phyloP scores from a whole-genome alignment of 2,329 filamentous ascomycete genomes.

The Coniochaeta sp. region DNA sequence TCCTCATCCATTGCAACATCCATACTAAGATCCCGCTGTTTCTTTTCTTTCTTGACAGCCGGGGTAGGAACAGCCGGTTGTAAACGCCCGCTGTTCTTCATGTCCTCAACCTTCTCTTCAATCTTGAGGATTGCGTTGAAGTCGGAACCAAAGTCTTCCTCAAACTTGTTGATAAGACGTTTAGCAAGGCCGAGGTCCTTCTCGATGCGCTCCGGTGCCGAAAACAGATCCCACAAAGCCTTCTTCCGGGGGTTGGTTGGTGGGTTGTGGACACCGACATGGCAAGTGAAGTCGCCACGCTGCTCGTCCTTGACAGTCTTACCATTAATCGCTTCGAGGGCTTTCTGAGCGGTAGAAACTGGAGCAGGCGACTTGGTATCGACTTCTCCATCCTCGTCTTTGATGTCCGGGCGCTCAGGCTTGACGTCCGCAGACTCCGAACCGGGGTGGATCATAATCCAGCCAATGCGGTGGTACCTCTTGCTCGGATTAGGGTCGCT shows the following conservation, averaged over 20 bases:
- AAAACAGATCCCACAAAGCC: constrained; percentile 94
- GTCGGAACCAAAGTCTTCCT: constrained; percentile 70
- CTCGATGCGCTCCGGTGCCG: constrained; percentile 84
- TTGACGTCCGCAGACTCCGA: constrained; percentile 43
- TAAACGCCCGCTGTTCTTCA: constrained; percentile 68
- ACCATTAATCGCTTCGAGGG: constrained; percentile 88
- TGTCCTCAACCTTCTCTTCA: constrained; percentile 76
- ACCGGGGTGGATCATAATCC: constrained; percentile 89
- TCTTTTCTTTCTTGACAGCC: constrained; percentile 53
- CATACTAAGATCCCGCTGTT: constrained; percentile 49
- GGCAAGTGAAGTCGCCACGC: constrained; percentile 92
- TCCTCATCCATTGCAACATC: constrained; percentile 62
- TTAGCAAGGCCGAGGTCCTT: constrained; percentile 80
- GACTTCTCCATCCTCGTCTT: constrained; percentile 53
- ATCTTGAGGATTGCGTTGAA: constrained; percentile 74
- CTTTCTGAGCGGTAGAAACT: constrained; percentile 67
- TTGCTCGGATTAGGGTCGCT: constrained; percentile 97
- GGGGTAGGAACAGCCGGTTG: constrained; percentile 54
- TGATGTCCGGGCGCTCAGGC: constrained; percentile 61
- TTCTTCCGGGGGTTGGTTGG: constrained; percentile 84
- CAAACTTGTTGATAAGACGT: constrained; percentile 75
- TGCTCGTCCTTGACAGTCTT: constrained; percentile 95
- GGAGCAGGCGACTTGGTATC: constrained; percentile 46
- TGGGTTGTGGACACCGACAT: constrained; percentile 92
- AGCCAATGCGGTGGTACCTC: constrained; percentile 94